Evolutionary conservation across 2,329 filamentous ascomycete species (phyloP).

Genomic region (Neobulgaria alba): DNA sequence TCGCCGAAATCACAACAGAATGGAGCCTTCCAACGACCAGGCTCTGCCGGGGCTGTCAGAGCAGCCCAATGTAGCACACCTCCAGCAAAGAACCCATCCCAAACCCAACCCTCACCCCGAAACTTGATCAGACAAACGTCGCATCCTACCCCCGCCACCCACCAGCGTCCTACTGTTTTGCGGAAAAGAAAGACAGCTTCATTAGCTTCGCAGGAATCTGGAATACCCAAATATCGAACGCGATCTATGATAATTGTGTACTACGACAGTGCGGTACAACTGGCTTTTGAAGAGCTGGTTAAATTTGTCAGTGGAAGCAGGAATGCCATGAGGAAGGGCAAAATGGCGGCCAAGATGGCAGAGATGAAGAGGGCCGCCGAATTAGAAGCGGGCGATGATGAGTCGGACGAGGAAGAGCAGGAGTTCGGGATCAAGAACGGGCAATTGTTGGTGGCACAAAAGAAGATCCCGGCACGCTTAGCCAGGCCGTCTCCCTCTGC

Average conservation of each 20-base stretch:
- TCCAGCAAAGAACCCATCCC: slow-evolving; percentile 10
- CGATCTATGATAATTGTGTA: slow-evolving; percentile 79
- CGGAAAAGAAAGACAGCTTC: slow-evolving; percentile 29
- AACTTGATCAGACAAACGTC: slow-evolving; percentile 15
- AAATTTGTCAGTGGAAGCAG: slow-evolving; percentile 71
- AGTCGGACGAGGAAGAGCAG: slow-evolving; percentile 32
- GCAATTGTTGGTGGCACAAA: slow-evolving; percentile 17
- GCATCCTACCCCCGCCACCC: slow-evolving; percentile 14
- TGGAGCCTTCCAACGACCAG: slow-evolving; percentile 6
- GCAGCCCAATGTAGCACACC: slow-evolving; percentile 2
- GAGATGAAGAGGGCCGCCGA: slow-evolving; percentile 53
- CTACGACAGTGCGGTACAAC: slow-evolving; percentile 83
- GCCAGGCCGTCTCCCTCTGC: not conserved
- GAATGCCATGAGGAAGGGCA: slow-evolving; percentile 80
- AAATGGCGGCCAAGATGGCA: slow-evolving; percentile 70
- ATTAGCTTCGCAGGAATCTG: slow-evolving; percentile 20
- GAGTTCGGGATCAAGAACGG: slow-evolving; percentile 4
- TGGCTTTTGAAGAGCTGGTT: slow-evolving; percentile 73
- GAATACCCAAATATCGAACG: slow-evolving; percentile 45
- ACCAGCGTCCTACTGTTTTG: slow-evolving; percentile 11
- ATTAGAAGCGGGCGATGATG: slow-evolving; percentile 45
- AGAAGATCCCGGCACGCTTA: not conserved
- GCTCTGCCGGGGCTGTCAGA: slow-evolving; percentile 15
- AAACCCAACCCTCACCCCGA: slow-evolving; percentile 10
- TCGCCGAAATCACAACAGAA: slow-evolving; percentile 13